Evolutionary conservation across 176 grass and related monocot genomes (phyloP).

Genomic region (Echinochloa phyllopogon): DNA sequence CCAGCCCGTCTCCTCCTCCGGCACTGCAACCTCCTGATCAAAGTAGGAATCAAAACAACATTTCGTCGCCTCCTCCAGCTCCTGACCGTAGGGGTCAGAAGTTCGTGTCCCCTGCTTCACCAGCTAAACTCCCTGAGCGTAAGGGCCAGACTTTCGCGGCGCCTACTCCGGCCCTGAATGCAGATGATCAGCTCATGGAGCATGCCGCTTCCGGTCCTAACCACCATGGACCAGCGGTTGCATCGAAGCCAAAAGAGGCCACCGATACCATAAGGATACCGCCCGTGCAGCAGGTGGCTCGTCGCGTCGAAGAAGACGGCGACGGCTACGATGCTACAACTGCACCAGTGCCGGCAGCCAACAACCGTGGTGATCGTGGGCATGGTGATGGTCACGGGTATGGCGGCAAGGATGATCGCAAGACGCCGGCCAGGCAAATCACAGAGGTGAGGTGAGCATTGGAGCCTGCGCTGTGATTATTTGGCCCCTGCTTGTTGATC

Average conservation of each 20-base stretch:
- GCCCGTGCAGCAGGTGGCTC: background rate
- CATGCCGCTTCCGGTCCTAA: background rate
- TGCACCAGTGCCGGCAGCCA: background rate
- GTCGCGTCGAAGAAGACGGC: background rate
- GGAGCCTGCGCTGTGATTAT: background rate
- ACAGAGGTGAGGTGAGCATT: conserved; percentile 1
- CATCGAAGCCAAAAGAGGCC: background rate
- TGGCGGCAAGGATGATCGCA: background rate
- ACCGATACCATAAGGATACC: background rate
- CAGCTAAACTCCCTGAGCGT: background rate
- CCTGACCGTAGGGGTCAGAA: background rate
- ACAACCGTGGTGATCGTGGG: background rate
- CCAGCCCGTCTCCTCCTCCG: too few species aligned
- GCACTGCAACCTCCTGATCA: too few species aligned
- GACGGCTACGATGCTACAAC: background rate
- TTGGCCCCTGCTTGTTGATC: background rate
- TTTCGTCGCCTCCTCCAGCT: background rate
- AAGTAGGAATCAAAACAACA: background rate
- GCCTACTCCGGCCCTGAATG: background rate
- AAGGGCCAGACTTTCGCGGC: background rate
- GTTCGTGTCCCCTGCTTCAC: background rate
- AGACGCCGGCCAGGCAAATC: background rate
- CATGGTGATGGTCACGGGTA: background rate
- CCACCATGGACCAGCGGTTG: background rate
- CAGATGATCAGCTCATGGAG: too few species aligned